Conservation (phyloP, 345 rosid species). For the Turritis glabra region DNA sequence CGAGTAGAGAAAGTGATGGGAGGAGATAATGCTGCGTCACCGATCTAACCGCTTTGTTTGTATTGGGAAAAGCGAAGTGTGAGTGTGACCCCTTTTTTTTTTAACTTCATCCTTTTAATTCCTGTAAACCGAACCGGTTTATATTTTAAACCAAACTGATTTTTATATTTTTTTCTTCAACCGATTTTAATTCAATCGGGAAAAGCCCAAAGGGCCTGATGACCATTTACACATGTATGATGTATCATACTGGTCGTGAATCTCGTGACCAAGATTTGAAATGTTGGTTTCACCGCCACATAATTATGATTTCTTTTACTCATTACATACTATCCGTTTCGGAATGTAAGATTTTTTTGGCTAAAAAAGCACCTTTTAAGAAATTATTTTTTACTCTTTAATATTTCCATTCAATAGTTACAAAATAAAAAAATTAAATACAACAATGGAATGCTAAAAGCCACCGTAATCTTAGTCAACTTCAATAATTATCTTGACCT, state of each 20-base stretch:
- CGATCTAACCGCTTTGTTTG: constrained; percentile 24
- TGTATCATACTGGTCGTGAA: background rate
- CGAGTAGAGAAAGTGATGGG: background rate
- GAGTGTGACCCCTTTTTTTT: background rate
- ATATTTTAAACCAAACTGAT: background rate
- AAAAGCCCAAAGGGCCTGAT: background rate
- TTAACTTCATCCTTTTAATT: background rate
- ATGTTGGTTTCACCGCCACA: background rate
- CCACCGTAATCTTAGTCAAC: too few relatives aligned
- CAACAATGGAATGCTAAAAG: too few relatives aligned
- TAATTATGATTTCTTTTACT: too few relatives aligned
- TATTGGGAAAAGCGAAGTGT: constrained; percentile 36
- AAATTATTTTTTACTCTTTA: too few relatives aligned
- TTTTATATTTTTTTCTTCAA: background rate
- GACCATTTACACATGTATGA: background rate
- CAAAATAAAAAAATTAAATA: too few relatives aligned
- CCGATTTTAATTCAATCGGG: background rate
- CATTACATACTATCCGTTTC: too few relatives aligned
- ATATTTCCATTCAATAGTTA: too few relatives aligned
- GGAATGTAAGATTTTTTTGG: too few relatives aligned
- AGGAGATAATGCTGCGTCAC: constrained; percentile 10
- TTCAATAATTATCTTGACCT: too few relatives aligned
- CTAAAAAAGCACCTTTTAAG: too few relatives aligned
- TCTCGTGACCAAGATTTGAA: background rate
- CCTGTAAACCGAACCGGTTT: constrained; percentile 26